Evolutionary conservation across 2,329 filamentous ascomycete species (phyloP), one percentile per base, ranked within the genome.

Genomic region (Zopfia rhizophila): DNA sequence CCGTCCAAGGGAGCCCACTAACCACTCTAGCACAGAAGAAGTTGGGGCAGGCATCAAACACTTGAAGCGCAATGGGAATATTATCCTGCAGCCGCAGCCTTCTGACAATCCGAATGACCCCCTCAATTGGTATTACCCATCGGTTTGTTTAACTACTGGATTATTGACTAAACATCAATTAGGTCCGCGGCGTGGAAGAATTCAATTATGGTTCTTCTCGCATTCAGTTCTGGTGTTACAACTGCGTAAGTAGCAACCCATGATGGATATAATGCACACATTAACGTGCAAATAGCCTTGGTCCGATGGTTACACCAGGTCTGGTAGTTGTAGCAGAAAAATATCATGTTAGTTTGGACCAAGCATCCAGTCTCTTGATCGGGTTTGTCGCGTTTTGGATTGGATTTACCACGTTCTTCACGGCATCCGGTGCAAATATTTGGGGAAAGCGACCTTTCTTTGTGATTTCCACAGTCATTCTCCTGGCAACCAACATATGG

Each of bases 31-130:
- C 18, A 11, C 16, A 59, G 58, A 54, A 13, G 52, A 63, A 11
- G n/a, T 39, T 16, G 38, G 37, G n/a, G 33, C 50, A 7, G 60
- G 65, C 23, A 45, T 41, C 2, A 59, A 42, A 7, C 33, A 62
- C 8, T 48, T 75, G 36, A 75, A 75, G 60, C 70, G 70, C 33
- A 63, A 69, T 41, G 87, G 89, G 17, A 75, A 81, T 10, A 88
- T 93, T 59, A 90, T 97, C 55, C 82, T 97, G 23, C 88, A 94
- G 11, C 93, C 93, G 3, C 93, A 97, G 63, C 93, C 93, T 2
- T 93, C 88, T 47, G 89, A 96, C 70, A 90, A 93, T 68, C 90
- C 90, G 3, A 93, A 95, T 66, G 92, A 97, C 71, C 92, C 91
- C 19, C 78, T 96, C 13, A 72, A 71, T 40, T 73, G 67, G 69